These are phyloP conservation scores for Otatea glauca DNA, from an alignment of 176 grass and related monocot species.

Conservation along the genomic window DNA sequence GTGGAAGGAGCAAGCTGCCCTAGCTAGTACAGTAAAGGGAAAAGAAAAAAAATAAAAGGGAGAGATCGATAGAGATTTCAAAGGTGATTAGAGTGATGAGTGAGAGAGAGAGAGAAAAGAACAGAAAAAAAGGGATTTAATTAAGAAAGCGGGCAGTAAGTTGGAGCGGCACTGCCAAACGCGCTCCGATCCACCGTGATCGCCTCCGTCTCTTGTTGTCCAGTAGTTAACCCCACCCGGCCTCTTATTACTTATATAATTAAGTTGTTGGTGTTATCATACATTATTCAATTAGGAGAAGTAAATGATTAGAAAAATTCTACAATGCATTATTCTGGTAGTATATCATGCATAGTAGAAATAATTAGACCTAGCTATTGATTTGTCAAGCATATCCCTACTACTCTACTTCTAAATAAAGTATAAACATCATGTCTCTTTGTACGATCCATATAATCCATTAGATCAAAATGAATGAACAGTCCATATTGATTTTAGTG, in stretches of 20 bases:
- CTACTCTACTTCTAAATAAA: no score
- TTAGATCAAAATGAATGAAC: no score
- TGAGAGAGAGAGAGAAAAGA: conserved; percentile 29
- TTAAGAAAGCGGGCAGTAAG: conserved; percentile 39
- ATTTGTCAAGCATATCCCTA: no score
- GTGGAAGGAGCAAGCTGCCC: conserved; percentile 23
- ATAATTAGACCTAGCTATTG: no score
- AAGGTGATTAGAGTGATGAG: conserved; percentile 57
- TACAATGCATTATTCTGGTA: no score
- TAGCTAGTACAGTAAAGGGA: conserved; percentile 54
- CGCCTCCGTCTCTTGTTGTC: conserved; percentile 32
- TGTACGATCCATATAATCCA: no score
- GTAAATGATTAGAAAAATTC: no score
- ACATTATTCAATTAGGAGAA: background rate
- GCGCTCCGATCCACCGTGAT: background rate
- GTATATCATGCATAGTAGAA: no score
- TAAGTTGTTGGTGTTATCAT: background rate
- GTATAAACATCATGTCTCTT: no score
- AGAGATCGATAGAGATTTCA: conserved; percentile 47
- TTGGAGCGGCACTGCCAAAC: conserved; percentile 65
- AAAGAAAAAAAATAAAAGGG: conserved; percentile 23
- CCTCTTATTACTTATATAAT: conserved; percentile 32
- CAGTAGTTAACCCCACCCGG: conserved; percentile 45
- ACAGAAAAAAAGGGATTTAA: background rate
- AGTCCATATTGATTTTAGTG: no score